Base-by-base conservation (phyloP, 768 basidiomycete species). In the Phanerochaete carnosa region DNA sequence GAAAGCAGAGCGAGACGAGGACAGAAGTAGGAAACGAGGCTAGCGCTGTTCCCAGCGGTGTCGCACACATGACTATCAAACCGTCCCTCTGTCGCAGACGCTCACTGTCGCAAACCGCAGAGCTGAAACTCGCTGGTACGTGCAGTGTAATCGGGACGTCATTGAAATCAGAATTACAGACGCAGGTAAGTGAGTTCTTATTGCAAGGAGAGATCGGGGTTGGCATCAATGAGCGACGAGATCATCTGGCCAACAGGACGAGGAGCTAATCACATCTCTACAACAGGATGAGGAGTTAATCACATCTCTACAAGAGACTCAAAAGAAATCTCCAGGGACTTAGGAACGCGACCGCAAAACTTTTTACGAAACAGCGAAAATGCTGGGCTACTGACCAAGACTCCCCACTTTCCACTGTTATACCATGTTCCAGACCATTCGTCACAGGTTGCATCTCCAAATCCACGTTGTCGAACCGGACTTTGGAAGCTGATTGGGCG, bases 21-120 rank as follows among this genome's bases (percentile, higher is more conserved):
- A 32, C 37, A 33, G 50, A 52, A 25, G 57, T 22, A 59, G 37
- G 49, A 53, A 37, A 26, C 45, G 56, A 33, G 56, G 46, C 54
- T 52, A 30, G 28, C 13, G 13, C 50, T 33, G 54, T 55, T 26
- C 54, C 35, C 22, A 32, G 51, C 32, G 32, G 51, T 37, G 54
- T 55, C 54, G 43, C 54, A 4, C 25, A 29, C 47, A 5, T 49
- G 30, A 33, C 54, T 25, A 55, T 55, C 54, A 55, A 55, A 43
- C 54, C 37, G 26, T 25, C 25, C 54, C 26, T n/a, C 39, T n/a
- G n/a, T 4, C 39, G 39, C 39, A 43, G 39, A 19, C 39, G 39
- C 39, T 43, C 39, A 19, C 39, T 19, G 39, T 43, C 39, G 11
- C 19, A 19, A 12, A 19, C 39, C 39, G 16, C 39, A 7, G 19